These are phyloP conservation scores for Cephalotrichum gorgonifer DNA, from an alignment of 2,329 filamentous ascomycete species.

Conservation along the genomic window DNA sequence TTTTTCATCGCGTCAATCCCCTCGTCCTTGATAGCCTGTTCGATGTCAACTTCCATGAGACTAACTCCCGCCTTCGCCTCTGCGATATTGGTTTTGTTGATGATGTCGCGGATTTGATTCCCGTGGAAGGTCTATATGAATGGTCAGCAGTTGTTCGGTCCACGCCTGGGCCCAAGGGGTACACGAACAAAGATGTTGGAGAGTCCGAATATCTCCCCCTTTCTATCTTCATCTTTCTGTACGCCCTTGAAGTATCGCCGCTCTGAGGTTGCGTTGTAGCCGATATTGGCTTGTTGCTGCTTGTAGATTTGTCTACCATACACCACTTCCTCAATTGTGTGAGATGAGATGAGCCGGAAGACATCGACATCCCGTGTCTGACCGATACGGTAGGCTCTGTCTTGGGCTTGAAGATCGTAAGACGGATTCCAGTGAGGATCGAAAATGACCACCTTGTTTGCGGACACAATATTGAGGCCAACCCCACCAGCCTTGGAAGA, in stretches of 20 bases:
- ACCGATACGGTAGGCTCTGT: constrained; percentile 91
- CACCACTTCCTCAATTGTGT: constrained; percentile 93
- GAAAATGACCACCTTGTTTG: constrained; percentile 95
- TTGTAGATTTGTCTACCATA: constrained; percentile 98
- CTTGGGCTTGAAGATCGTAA: constrained; percentile 91
- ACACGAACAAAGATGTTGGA: constrained; percentile 80
- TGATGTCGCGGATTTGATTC: constrained; percentile 80
- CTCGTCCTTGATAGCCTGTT: constrained; percentile 46
- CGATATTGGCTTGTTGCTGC: constrained; percentile 96
- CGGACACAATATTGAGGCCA: constrained; percentile 90
- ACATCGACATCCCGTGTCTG: constrained; percentile 91
- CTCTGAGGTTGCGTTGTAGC: constrained; percentile 85
- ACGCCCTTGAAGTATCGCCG: constrained; percentile 93
- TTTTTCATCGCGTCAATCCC: constrained; percentile 32
- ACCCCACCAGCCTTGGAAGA: constrained; percentile 89
- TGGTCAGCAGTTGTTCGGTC: too few relatives aligned
- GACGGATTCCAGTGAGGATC: constrained; percentile 97
- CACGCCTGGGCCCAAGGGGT: too few relatives aligned
- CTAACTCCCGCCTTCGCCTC: constrained; percentile 80
- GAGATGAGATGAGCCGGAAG: constrained; percentile 79
- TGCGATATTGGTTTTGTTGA: constrained; percentile 96
- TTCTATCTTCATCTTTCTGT: constrained; percentile 69
- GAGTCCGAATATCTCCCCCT: constrained; percentile 90
- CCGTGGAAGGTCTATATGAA: constrained; percentile 70
- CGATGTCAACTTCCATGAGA: constrained; percentile 66